Evolutionary conservation across 2,329 filamentous ascomycete species (phyloP), one percentile per base, ranked within the genome.

Genomic region (Phaeomoniella chlamydospora): DNA sequence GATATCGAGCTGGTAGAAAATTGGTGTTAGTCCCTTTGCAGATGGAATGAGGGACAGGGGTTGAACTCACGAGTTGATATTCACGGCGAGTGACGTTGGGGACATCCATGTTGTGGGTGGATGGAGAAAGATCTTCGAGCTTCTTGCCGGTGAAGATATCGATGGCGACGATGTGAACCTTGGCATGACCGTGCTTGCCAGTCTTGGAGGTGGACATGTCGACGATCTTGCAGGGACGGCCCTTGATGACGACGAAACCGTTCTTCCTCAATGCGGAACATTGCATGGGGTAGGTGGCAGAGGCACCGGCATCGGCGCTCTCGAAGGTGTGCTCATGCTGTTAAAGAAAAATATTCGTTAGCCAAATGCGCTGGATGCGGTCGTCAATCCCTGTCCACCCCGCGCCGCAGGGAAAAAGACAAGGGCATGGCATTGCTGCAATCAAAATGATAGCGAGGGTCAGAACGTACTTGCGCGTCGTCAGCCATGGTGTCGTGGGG

Each of bases 151-250:
- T 98, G 80, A 98, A 98, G 73, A 98, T 96, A 65, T 98, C 90
- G 64, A 92, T 77, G 61, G 86, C 90, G 58, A 94, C 81, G 55
- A 98, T 72, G 71, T 98, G 88, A 64, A 98, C 90, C 80, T 98
- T 98, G 70, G 90, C 90, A 83, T 98, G 92, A 67, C 90, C 90
- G 82, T 98, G 90, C 85, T 98, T 98, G 70, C 90, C 90, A 52
- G 90, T 98, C 87, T 98, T 98, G 66, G 90, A 98, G 72, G 90
- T 98, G 53, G 86, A 94, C 92, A 98, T 98, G 61, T 98, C 90
- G 66, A 96, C 84, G 57, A 98, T 98, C 83, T 96, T 98, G 87
- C 90, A 98, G 56, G 90, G 92, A 56, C 90, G 90, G 68, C 74
- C 70, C 80, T 98, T 98, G 72, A 98, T 96, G 64, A 88, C 80